phyloP scores from a whole-genome alignment of 2,329 filamentous ascomycete species.

The Apiospora kogelbergensis region DNA sequence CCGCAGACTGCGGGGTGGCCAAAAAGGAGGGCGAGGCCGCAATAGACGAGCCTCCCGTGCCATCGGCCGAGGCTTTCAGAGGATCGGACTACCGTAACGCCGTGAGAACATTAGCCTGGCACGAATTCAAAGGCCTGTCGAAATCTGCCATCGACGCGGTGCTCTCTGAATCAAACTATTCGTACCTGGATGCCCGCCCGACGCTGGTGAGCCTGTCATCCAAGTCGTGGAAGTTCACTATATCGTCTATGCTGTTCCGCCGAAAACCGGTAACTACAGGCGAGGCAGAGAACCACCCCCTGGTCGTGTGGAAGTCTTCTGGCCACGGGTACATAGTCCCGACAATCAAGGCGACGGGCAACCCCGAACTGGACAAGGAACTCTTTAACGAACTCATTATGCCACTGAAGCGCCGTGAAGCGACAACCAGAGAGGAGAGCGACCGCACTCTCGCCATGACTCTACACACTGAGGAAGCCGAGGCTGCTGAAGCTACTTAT shows the following conservation, averaged over 20 bases:
- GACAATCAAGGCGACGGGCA: slow-evolving; percentile 65
- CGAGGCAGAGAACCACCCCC: slow-evolving; percentile 59
- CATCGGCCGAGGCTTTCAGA: slow-evolving; percentile 66
- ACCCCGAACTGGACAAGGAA: slow-evolving; percentile 62
- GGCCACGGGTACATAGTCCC: slow-evolving; percentile 59
- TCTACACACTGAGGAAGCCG: slow-evolving; percentile 60
- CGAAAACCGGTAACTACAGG: slow-evolving; percentile 55
- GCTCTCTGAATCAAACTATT: slow-evolving; percentile 77
- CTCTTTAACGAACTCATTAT: slow-evolving; percentile 57
- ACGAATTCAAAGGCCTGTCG: slow-evolving; percentile 75
- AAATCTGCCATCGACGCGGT: slow-evolving; percentile 75
- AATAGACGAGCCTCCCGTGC: slow-evolving; percentile 39
- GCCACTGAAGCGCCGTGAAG: slow-evolving; percentile 49
- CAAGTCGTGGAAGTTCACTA: slow-evolving; percentile 75
- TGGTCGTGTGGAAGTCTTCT: slow-evolving; percentile 61
- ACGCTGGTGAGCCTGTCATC: slow-evolving; percentile 68
- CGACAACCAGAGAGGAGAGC: slow-evolving; percentile 44
- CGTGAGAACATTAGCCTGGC: slow-evolving; percentile 65
- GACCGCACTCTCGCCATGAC: slow-evolving; percentile 54
- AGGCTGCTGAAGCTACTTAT: slow-evolving; percentile 53
- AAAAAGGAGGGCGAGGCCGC: slow-evolving; percentile 32
- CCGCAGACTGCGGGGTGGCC: slow-evolving; percentile 43
- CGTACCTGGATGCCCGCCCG: slow-evolving; percentile 69
- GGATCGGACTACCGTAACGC: slow-evolving; percentile 67
- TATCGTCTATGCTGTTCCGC: slow-evolving; percentile 69